Base-by-base conservation (phyloP, 192 early-diverging fungal genomes). In the Lobosporangium transversale region DNA sequence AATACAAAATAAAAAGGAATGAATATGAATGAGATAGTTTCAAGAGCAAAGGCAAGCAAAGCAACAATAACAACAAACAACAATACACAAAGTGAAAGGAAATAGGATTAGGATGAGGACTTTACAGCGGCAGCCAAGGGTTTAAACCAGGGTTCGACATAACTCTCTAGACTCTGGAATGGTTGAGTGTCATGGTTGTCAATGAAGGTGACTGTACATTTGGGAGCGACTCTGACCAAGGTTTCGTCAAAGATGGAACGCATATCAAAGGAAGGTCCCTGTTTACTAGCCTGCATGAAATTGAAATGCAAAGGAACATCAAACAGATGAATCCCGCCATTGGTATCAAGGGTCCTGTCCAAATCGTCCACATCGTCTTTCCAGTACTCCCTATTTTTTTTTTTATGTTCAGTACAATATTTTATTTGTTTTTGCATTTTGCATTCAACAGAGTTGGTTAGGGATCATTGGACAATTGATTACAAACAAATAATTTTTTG, bases 121-220 rank as follows among this genome's bases (percentile, higher is more conserved):
- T 54, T 59, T 58, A 84, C 74, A 42, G 83, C 70, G 6, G 80
- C 78, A 11, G 80, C 83, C 8, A 70, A 37, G 12, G 83, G 80
- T 44, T 82, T 81, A 58, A 84, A 82, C 83, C 83, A 84, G 31
- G 62, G 59, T 4, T 63, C 60, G 31, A 84, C 68, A 67, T 54
- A 84, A 29, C 76, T 80, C 43, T 78, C 83, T 4, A 80, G 67
- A 12, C 71, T 58, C 29, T 84, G 78, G 50, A 74, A 70, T 1
- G 80, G 80, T 36, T 80, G 83, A 9, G 80, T 71, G 26, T 63
- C 69, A 4, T 71, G 60, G 26, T 63, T 71, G 23, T 63, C 69
- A 15, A 71, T 71, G 40, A 71, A 71, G 35, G 69, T 71, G 17
- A 63, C 69, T 30, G 69, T 61, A 27, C 31, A 26, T 2, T 51